Evolutionary conservation across 108 stramenopile genomes (phyloP).

Genomic region (Cyclotella cryptica): DNA sequence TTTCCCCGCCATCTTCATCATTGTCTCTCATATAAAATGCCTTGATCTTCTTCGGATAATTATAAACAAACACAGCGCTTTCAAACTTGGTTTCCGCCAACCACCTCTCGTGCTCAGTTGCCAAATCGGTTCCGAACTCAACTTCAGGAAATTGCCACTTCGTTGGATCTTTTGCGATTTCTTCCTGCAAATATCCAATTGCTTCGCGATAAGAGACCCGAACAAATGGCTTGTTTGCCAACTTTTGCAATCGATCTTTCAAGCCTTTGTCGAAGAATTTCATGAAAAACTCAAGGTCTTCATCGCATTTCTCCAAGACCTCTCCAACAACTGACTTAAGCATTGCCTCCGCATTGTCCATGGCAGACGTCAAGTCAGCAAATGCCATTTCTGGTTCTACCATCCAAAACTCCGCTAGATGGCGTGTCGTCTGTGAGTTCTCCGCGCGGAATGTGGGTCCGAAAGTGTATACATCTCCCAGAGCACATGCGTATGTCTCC

Average conservation of each 20-base stretch:
- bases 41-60: conserved; percentile 98
- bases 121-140: conserved; percentile 97
- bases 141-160: conserved; percentile 98
- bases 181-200: conserved; percentile 89
- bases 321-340: conserved; percentile 88
- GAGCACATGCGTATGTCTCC: conserved; percentile 96
- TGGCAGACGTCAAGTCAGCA: conserved; percentile 91
- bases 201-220: conserved; percentile 92
- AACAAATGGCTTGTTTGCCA: conserved; percentile 87
- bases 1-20: conserved; percentile 94
- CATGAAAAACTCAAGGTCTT: conserved; percentile 93
- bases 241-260: conserved; percentile 72
- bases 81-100: conserved; percentile 93
- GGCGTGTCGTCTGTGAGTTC: conserved; percentile 97
- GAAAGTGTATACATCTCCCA: conserved; percentile 99
- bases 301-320: conserved; percentile 80
- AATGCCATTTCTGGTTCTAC: conserved; percentile 99
- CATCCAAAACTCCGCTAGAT: conserved; percentile 97
- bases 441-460: conserved; percentile 99
- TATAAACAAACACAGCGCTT: conserved; percentile 96
- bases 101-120: conserved; percentile 98
- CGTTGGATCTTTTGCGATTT: conserved; percentile 95
- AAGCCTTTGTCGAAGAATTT: conserved; percentile 94
- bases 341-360: conserved; percentile 98
- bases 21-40: conserved; percentile 99